A percentile compares a stretch with the other conserved stretches of the same genome.
These are phyloP conservation scores for Botrytis elliptica DNA, from an alignment of 2,329 filamentous ascomycete species.

Conservation along the genomic window DNA sequence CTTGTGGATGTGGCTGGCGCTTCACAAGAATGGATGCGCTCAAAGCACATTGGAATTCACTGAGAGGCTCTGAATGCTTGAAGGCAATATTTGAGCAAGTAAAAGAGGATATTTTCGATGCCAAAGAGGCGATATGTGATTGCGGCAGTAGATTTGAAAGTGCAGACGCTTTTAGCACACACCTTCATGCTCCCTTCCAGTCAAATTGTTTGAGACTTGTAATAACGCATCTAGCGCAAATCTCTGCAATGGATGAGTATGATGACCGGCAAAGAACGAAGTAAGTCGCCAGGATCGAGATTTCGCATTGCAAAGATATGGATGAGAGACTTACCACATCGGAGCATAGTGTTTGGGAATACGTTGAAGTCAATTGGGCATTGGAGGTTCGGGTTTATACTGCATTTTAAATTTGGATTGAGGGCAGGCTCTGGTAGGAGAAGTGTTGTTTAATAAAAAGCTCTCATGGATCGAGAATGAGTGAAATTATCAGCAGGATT, in stretches of 20 bases:
- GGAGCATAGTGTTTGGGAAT: not conserved
- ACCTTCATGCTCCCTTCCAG: not conserved
- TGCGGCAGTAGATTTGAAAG: not conserved
- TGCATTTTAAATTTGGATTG: not conserved
- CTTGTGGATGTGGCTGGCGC: not conserved
- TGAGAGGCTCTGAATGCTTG: not conserved
- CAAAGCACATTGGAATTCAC: not conserved
- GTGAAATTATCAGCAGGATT: not conserved
- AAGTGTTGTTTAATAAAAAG: not conserved
- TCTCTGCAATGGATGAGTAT: too few relatives aligned
- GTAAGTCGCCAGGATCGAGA: too few relatives aligned
- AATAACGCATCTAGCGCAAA: accelerated
- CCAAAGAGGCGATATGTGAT: too few relatives aligned
- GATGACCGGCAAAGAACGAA: too few relatives aligned
- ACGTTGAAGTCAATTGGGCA: not conserved
- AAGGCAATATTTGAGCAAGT: accelerated
- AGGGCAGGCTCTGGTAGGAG: not conserved
- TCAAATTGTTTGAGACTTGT: not conserved
- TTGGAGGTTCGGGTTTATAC: not conserved
- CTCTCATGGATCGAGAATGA: not conserved
- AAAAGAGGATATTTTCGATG: not conserved
- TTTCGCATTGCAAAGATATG: too few relatives aligned
- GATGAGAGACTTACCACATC: not conserved
- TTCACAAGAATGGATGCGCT: not conserved
- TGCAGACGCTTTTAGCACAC: accelerated